Evolutionary conservation across 73 alveolate species (phyloP).

Genomic region (Urostyla sp.): DNA sequence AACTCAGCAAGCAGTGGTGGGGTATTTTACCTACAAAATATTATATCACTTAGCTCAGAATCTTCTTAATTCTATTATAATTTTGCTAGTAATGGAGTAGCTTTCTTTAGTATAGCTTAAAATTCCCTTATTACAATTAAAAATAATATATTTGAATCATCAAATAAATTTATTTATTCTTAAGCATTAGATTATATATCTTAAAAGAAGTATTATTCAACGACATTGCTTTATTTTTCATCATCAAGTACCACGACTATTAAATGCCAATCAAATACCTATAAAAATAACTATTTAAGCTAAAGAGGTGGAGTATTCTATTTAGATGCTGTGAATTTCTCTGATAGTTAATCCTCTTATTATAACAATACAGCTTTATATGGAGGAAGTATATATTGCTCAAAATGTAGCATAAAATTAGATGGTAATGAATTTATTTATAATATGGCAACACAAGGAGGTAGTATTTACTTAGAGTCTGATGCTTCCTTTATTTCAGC

Average conservation of each 20-base stretch:
- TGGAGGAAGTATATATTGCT: neutral
- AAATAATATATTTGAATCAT: too few relatives aligned
- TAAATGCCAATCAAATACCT: neutral
- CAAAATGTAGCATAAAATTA: neutral
- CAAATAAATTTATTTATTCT: too few relatives aligned
- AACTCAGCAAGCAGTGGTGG: too few relatives aligned
- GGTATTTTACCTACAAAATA: too few relatives aligned
- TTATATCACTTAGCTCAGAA: too few relatives aligned
- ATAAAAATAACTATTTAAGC: neutral
- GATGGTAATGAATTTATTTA: neutral
- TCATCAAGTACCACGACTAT: slow-evolving; percentile 3
- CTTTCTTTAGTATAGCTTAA: too few relatives aligned
- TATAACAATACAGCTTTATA: slow-evolving; percentile 4
- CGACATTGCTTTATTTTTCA: too few relatives aligned
- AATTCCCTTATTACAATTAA: too few relatives aligned
- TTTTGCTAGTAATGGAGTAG: too few relatives aligned
- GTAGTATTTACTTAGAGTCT: slow-evolving; percentile 1
- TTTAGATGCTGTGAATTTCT: neutral
- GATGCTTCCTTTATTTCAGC: neutral
- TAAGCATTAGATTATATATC: too few relatives aligned
- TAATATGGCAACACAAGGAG: slow-evolving; percentile 33
- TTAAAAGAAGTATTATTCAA: too few relatives aligned
- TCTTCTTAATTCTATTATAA: too few relatives aligned
- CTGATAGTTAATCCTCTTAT: neutral
- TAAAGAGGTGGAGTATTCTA: neutral